These are phyloP conservation scores for Citrus inodora DNA, from an alignment of 345 rosid species.

Conservation along the genomic window DNA sequence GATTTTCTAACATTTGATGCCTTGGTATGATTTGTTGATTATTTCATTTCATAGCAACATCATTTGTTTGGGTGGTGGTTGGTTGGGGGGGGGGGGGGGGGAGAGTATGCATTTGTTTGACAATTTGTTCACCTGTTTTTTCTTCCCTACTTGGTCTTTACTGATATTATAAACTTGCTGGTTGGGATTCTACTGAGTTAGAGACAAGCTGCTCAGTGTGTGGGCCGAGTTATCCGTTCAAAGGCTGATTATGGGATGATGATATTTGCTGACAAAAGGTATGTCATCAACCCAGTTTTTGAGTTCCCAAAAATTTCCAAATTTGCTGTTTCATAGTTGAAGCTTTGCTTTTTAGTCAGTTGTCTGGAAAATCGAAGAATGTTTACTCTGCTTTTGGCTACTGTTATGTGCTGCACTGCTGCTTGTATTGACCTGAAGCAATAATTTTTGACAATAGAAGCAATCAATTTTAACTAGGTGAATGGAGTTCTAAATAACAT, in stretches of 20 bases:
- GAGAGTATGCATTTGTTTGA: background rate
- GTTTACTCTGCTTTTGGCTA: background rate
- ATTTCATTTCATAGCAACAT: background rate
- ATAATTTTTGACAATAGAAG: background rate
- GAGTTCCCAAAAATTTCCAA: background rate
- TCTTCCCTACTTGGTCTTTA: background rate
- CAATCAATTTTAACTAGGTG: background rate
- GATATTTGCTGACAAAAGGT: constrained; percentile 99
- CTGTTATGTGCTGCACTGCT: background rate
- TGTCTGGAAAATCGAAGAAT: background rate
- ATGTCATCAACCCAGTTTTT: background rate
- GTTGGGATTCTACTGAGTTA: constrained; percentile 29
- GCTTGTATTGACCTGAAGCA: background rate
- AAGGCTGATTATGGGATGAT: constrained; percentile 99
- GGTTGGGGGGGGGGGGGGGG: too few species aligned
- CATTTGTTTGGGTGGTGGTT: too few species aligned
- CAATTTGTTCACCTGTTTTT: background rate
- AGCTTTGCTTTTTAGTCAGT: background rate
- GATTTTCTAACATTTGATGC: constrained; percentile 97
- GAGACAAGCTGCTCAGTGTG: constrained; percentile 99
- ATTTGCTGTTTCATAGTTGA: background rate
- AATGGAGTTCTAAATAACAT: background rate
- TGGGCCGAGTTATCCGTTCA: constrained; percentile 92
- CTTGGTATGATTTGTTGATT: constrained; percentile 50
- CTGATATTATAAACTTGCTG: constrained; percentile 12